Base-by-base conservation (phyloP, 495 filamentous ascomycete genomes). In the Aspergillus homomorphus region DNA sequence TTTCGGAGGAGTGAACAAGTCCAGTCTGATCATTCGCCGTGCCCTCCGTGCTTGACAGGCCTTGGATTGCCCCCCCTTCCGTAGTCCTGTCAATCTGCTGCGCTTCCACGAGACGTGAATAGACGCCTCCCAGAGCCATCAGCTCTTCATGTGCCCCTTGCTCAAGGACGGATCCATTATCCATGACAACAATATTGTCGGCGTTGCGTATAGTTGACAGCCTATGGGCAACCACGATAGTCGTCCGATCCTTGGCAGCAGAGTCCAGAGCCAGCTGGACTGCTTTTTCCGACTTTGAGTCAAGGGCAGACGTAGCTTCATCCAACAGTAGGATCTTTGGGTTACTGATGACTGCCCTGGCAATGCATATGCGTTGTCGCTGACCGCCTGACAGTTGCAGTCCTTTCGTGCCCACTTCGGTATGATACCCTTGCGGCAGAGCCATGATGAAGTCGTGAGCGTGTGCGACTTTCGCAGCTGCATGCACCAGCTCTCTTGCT, bases 151-250 rank as follows among this genome's bases (percentile, higher is more conserved):
- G 81, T 3, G 59, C 69, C 0, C 83, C 83, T 59, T 80, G 62
- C 53, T 85, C 84, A 0, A 79, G 23, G 0, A 78, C 64, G 4
- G 42, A 24, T 1, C 83, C 82, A 20, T 77, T 58, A 4, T 67
- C 53, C 62, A 85, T 70, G 21, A 85, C 82, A 19, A 81, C 63
- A 53, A 85, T 84, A 3, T 72, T 66, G 57, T 83, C 80, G 4
- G 81, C 82, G 3, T 67, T 46, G 21, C 70, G 73, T 22, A 87
- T 72, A 0, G 84, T 87, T 0, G 82, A 73, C 1, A 87, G 66
- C 9, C 81, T 64, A 66, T 88, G 84, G 0, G 84, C 82, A 54
- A 87, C 79, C 45, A 73, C 61, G 12, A 79, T 63, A 0, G 73
- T 77, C 3, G 76, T 79, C 54, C 70, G 55, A 42, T 64, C 50